Conservation (phyloP, 129 eudicot genomes). For the Mikania micrantha region DNA sequence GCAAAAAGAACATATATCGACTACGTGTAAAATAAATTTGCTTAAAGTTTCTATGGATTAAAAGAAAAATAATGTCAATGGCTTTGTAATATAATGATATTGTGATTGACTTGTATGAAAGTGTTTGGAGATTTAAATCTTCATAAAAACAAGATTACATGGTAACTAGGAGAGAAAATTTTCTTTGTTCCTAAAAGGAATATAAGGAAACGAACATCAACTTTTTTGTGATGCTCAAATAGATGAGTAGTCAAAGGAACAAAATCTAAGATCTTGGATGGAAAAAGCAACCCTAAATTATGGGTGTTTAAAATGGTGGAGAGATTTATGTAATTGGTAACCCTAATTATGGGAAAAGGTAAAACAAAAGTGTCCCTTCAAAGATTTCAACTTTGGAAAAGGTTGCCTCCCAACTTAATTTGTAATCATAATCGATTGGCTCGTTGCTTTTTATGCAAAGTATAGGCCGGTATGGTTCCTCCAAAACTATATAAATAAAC, state of each 20-base stretch:
- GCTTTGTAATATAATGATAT: no score
- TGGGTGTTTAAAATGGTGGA: constrained; percentile 25
- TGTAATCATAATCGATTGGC: neutral
- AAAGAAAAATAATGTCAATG: no score
- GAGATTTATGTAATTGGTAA: constrained; percentile 28
- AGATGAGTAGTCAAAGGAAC: constrained; percentile 12
- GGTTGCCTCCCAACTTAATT: constrained; percentile 14
- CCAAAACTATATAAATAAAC: no score
- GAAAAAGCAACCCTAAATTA: constrained; percentile 29
- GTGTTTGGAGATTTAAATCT: no score
- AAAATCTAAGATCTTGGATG: constrained; percentile 31
- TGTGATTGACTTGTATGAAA: no score
- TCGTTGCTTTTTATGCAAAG: neutral
- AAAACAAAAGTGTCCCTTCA: constrained; percentile 15
- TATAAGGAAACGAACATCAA: neutral
- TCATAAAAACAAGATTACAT: no score
- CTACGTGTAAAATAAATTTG: no score
- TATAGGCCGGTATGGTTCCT: no score
- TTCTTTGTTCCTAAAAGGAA: no score
- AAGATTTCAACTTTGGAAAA: constrained; percentile 13
- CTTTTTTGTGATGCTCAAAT: constrained; percentile 16
- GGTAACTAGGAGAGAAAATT: no score
- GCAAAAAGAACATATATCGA: no score
- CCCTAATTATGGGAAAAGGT: constrained; percentile 22
- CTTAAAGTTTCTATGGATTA: no score